These are phyloP conservation scores for Alternaria hordeiaustralica DNA, from an alignment of 2,329 filamentous ascomycete genomes.

Conservation along the genomic window DNA sequence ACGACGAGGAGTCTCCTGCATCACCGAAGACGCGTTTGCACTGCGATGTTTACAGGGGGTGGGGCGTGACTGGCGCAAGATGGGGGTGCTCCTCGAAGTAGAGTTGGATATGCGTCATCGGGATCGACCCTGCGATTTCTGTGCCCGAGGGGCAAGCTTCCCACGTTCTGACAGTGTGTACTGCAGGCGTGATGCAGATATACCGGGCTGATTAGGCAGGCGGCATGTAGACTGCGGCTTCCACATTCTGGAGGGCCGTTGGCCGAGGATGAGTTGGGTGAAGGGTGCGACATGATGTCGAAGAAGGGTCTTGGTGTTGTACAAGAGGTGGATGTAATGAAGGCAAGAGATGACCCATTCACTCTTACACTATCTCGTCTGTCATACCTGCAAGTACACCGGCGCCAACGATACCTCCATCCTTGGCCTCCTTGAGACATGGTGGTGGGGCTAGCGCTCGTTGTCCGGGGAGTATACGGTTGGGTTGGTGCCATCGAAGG, in stretches of 20 bases:
- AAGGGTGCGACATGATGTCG: not conserved
- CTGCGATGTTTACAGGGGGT: not conserved
- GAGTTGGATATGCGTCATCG: not conserved
- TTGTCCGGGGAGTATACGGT: not conserved
- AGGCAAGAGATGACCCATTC: conserved; percentile 7
- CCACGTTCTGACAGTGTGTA: not conserved
- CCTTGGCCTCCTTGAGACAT: conserved; percentile 56
- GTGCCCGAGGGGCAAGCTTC: not conserved
- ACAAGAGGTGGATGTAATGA: conserved; percentile 22
- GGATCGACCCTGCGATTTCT: not conserved
- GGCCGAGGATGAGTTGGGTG: not conserved
- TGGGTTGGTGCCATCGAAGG: not conserved
- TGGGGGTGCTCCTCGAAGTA: not conserved
- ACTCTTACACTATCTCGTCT: conserved; percentile 29
- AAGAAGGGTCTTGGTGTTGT: not conserved
- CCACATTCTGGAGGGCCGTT: not conserved
- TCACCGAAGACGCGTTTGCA: too few species aligned
- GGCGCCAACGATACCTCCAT: conserved; percentile 62
- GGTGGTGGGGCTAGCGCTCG: not conserved
- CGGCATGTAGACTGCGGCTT: not conserved
- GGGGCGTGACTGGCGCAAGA: not conserved
- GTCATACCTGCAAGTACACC: conserved; percentile 60
- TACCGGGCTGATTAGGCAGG: not conserved
- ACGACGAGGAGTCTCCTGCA: conserved; percentile 65
- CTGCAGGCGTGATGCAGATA: not conserved